phyloP scores from a whole-genome alignment of 129 eudicot species.

The Centaurea solstitialis region DNA sequence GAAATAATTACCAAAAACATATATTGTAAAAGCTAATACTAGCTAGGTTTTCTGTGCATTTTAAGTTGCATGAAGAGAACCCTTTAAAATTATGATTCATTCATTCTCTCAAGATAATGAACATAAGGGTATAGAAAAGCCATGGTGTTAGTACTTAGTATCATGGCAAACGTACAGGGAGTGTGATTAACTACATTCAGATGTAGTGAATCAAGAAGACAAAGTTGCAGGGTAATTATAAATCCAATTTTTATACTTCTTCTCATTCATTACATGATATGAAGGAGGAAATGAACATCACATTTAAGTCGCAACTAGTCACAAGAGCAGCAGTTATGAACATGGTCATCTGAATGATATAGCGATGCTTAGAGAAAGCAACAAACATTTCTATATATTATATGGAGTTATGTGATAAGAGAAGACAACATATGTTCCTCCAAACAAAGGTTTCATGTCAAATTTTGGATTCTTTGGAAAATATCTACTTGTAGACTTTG shows the following conservation, averaged over 20 bases:
- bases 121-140: constrained; percentile 75
- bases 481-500: constrained; percentile 70
- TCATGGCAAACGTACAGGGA: constrained; percentile 74
- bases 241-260: neutral
- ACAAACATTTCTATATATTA: neutral
- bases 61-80: neutral
- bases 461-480: constrained; percentile 71
- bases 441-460: constrained; percentile 86
- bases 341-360: neutral
- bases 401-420: constrained; percentile 77
- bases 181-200: constrained; percentile 46
- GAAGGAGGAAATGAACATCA: neutral
- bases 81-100: neutral
- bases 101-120: constrained; percentile 67
- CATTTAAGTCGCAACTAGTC: neutral
- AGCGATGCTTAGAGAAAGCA: neutral
- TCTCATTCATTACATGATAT: neutral
- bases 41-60: neutral
- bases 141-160: constrained; percentile 54
- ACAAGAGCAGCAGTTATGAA: neutral
- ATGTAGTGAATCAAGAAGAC: constrained; percentile 53
- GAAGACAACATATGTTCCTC: constrained; percentile 74
- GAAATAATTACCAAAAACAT: neutral
- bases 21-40: neutral
- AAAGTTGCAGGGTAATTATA: neutral